Evolutionary conservation across 2,329 filamentous ascomycete species (phyloP).

Genomic region (Piedraia hortae): DNA sequence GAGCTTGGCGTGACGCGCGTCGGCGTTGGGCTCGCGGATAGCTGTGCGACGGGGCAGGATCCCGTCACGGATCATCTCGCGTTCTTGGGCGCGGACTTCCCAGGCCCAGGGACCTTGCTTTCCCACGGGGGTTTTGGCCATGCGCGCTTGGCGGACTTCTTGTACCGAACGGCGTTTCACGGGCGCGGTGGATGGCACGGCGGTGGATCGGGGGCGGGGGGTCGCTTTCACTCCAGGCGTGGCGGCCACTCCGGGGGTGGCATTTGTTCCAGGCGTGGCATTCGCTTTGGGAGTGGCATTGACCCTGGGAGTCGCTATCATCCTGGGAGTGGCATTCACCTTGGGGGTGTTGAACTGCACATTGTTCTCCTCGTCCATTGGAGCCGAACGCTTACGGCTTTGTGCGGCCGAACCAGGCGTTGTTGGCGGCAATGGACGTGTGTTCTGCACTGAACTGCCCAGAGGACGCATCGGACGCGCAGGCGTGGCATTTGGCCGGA

Average conservation of each 20-base stretch:
- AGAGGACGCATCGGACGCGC: too few relatives aligned
- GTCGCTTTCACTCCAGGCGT: constrained; percentile 1
- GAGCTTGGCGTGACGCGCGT: constrained; percentile 8
- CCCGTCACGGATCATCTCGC: constrained; percentile 1
- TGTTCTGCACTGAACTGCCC: too few relatives aligned
- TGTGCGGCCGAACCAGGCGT: too few relatives aligned
- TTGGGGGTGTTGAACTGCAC: neutral
- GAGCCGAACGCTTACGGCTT: too few relatives aligned
- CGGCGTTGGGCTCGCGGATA: constrained; percentile 6
- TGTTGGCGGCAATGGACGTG: too few relatives aligned
- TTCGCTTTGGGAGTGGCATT: neutral
- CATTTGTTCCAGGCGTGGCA: too few relatives aligned
- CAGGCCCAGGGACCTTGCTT: constrained; percentile 1
- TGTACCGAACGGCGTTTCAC: constrained; percentile 1
- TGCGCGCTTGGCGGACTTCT: constrained; percentile 1
- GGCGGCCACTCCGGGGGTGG: too few relatives aligned
- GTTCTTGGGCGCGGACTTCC: constrained; percentile 1
- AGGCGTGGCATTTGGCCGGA: too few relatives aligned
- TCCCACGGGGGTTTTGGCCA: constrained; percentile 1
- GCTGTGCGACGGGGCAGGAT: constrained; percentile 1
- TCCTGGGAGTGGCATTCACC: neutral
- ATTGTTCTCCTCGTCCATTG: too few relatives aligned
- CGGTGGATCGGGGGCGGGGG: neutral
- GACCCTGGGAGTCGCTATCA: neutral
- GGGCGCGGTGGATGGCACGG: constrained; percentile 1